These are phyloP conservation scores for Choanephora cucurbitarum DNA, from an alignment of 371 early-diverging fungal species.

Conservation along the genomic window DNA sequence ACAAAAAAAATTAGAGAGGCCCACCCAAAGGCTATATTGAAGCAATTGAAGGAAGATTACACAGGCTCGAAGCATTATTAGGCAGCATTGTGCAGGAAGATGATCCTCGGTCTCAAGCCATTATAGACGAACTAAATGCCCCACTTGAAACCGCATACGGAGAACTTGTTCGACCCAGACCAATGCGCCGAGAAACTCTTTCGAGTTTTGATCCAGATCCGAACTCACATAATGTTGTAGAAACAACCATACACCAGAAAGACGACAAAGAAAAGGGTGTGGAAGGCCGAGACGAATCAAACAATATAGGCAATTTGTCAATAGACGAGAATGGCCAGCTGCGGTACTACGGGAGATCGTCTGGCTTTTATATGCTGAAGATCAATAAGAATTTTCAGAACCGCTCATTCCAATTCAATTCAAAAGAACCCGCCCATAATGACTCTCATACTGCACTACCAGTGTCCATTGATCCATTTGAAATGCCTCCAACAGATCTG, in stretches of 20 bases:
- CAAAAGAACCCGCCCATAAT: slow-evolving; percentile 17
- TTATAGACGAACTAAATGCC: slow-evolving; percentile 59
- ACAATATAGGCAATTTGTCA: slow-evolving; percentile 24
- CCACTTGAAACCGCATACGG: slow-evolving; percentile 48
- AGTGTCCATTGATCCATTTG: slow-evolving; percentile 37
- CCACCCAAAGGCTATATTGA: slow-evolving; percentile 77
- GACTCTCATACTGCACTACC: slow-evolving; percentile 6
- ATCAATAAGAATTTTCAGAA: slow-evolving; percentile 41
- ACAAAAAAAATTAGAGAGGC: slow-evolving; percentile 48
- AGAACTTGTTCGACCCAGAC: slow-evolving; percentile 41
- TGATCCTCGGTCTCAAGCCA: slow-evolving; percentile 60
- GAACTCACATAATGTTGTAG: slow-evolving; percentile 9
- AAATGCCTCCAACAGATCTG: slow-evolving; percentile 63
- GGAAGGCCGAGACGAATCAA: slow-evolving; percentile 8
- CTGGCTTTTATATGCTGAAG: slow-evolving; percentile 50
- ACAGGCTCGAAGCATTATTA: slow-evolving; percentile 63
- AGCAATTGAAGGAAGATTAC: slow-evolving; percentile 69
- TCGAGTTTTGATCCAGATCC: slow-evolving; percentile 26
- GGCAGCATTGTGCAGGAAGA: slow-evolving; percentile 59
- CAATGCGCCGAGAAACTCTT: slow-evolving; percentile 26
- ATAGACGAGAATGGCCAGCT: slow-evolving; percentile 51
- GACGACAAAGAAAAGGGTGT: neutral
- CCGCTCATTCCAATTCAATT: slow-evolving; percentile 38
- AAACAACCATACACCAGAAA: slow-evolving; percentile 9
- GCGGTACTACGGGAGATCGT: slow-evolving; percentile 51